Base-by-base conservation (phyloP, 345 rosid genomes). In the Passiflora organensis region DNA sequence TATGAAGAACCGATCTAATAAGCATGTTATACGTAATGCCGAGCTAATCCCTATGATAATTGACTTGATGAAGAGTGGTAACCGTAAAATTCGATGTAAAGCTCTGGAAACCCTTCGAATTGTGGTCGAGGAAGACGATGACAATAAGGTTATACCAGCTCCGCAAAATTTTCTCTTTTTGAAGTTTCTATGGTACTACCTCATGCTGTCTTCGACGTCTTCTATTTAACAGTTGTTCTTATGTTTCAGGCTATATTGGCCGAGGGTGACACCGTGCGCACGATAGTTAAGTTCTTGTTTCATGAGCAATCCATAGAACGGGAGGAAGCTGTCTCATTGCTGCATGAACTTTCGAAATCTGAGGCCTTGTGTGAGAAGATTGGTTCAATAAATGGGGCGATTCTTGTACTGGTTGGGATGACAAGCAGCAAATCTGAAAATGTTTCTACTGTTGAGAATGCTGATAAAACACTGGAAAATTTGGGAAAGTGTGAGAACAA, bases 191-290 rank as follows among this genome's bases (percentile, higher is more conserved):
- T n/a, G n/a, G n/a, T n/a, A 49, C 24, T 49, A 17, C 36, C 65
- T 50, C 15, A 8, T 66, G 61, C 48, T 22, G 48, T 53, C 28
- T n/a, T n/a, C n/a, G n/a, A 36, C 21, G 18, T 39, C 18, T 50
- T 65, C 42, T 53, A 63, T 34, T 48, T 67, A 32, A 28, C 41
- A 14, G 48, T 11, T 14, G 58, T 66, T 79, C 25, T 28, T 60
- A 17, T 19, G 52, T 72, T 67, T 34, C 79, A 90, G 98, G 93
- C 68, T 56, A 84, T 82, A 67, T 75, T 91, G 69, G 90, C 75
- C 38, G 91, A 84, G 67, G 98, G 98, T 63, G 95, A 91, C 63
- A 82, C 80, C 9, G 96, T 91, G 59, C 93, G 98, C 37, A 88
- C 93, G 4, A 73, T 86, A 39, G 96, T 91, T 55, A 91, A 91